Evolutionary conservation across 2,329 filamentous ascomycete genomes (phyloP), one percentile per base, ranked within the genome.

Genomic region (Botrytis galanthina): DNA sequence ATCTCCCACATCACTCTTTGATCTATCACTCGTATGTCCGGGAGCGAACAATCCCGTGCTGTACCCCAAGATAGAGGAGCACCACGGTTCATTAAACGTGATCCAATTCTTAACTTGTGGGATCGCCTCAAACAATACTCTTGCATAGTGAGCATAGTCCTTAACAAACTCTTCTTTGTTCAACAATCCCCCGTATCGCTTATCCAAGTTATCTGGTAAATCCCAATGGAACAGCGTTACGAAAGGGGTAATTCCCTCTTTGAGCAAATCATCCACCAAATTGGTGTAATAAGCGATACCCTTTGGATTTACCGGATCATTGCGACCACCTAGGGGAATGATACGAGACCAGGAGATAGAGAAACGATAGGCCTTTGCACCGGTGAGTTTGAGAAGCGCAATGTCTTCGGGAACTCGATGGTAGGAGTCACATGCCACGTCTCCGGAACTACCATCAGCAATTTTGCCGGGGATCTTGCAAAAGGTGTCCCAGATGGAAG

Each of bases 401-500:
- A 97, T 93, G 80, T 97, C 94, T 80, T 93, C 89, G 57, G 85
- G 86, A 69, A 90, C 93, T 71, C 91, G 90, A 83, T 95, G 91
- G 86, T 97, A 97, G 42, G 92, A 95, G 84, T 97, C 93, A 84
- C 94, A 97, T 54, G 94, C 93, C 61, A 93, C 88, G 70, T 89
- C 90, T 70, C 94, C 94, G 61, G 90, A 91, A 78, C 87, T 90
- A 73, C 89, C 91, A 79, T 93, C 92, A 73, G 93, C 93, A 79
- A 96, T 94, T 84, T 96, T 97, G 79, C 93, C 93, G 10, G 92
- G 90, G 71, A 89, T 91, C 75, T 88, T 88, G 83, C 92, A 95
- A 84, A 97, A 97, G n/a, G 88, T 91, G 83, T 97, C 94, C 94
- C 94, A 97, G 82, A 97, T 96, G 75, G 92, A 93, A 72, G 93